Evolutionary conservation across 2,329 filamentous ascomycete genomes (phyloP), one percentile per base, ranked within the genome.

Genomic region (Rutstroemia sp.): DNA sequence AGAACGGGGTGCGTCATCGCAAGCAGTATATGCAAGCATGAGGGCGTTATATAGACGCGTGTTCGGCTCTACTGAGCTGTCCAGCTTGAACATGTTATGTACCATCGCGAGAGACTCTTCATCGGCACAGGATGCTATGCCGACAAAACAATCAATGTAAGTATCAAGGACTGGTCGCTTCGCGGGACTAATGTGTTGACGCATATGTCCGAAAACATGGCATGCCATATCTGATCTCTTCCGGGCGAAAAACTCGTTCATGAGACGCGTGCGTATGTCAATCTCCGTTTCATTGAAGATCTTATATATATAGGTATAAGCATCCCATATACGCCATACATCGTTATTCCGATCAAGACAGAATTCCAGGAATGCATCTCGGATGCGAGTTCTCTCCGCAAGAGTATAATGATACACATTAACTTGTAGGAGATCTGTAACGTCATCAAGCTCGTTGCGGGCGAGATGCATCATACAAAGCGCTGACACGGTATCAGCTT

Each of bases 21-120:
- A 88, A 1, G 82, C 80, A 1, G 84, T 82, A 68, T 95, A 92
- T 0, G 89, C 92, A 12, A 94, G 77, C 84, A 99, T 96, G 49
- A 97, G 75, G 0, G 87, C 84, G 65, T 96, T 97, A 64, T 87
- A 83, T 2, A 97, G 76, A 55, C 76, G 77, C 0, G 92, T 97
- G 63, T 81, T 84, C 4, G 86, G 79, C 63, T 92, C 84, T 39
- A 97, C 79, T 44, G 82, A 81, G n/a, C 85, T 79, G 70, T 99
- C 94, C 70, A 96, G 85, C 73, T 96, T 97, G 63, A 96, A 78
- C 82, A 96, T 92, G 68, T 96, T 96, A 73, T 96, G 88, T 2
- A 95, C 81, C 60, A 87, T 82, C 57, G 84, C 82, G 19, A 96
- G 74, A 44, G 83, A 84, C 56, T 88, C 83, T 1, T 73, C 67